Base-by-base conservation (phyloP, 306 rosid species). In the Clitoria ternatea region DNA sequence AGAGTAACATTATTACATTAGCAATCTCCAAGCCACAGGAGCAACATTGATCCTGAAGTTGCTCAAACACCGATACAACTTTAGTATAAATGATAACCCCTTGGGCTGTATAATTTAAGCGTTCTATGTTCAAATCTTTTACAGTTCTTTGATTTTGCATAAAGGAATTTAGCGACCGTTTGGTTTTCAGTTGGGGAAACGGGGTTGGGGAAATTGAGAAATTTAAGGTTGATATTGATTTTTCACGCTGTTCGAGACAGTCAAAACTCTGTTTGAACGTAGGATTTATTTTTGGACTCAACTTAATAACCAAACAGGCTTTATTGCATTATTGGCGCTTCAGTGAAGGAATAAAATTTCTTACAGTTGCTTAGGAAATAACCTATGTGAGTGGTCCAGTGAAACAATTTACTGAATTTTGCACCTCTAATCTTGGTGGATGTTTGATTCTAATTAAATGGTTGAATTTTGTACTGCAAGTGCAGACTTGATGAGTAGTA, bases 331-430 rank as follows among this genome's bases (percentile, higher is more conserved):
- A 0, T 39, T 39, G 14, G 37, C 50, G 40, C 19, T 62, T 69
- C 50, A 15, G 15, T 11, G 8, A 29, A n/a, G n/a, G 69, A 44
- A 48, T n/a, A 61, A n/a, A 6, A 14, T 50, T 52, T 45, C 56
- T 68, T 60, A 68, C 62, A 40, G 43, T 49, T 70, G 32, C 59
- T 65, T 65, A 8, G 17, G 3, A 65, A 53, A 54, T 40, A 65
- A 13, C 67, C 20, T 19, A 10, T 42, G 19, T 30, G 7, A 23
- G 52, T 10, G 22, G 22, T 61, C 73, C 14, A 54, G 10, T 74
- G 27, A 26, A 33, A 33, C 26, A 53, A 43, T 66, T 54, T 23
- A 14, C 52, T 19, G 39, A 40, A 29, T 50, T 74, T 64, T 12
- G 23, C 47, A 39, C 37, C 40, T 50, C 6, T 23, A 37, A 73